phyloP scores from a whole-genome alignment of 768 basidiomycete species.

The Lentinula sp. region DNA sequence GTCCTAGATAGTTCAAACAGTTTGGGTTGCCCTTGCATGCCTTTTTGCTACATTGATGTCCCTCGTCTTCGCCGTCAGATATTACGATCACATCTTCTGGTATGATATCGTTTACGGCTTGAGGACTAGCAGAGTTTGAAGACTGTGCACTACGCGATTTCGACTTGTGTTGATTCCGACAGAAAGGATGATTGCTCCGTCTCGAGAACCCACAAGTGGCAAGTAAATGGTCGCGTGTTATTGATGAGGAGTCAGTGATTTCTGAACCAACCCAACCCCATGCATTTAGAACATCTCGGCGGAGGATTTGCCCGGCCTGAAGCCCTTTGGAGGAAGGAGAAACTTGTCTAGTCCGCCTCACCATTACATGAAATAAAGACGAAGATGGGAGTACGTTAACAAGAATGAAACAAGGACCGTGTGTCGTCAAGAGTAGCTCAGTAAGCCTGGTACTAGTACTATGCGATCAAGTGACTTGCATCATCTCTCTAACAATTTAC shows the following conservation, averaged over 20 bases:
- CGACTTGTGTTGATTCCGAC: conserved; percentile 48
- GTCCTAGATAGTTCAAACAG: conserved; percentile 86
- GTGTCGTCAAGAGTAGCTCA: conserved; percentile 12
- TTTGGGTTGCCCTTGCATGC: conserved; percentile 72
- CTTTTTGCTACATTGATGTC: conserved; percentile 49
- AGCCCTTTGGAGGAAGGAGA: conserved; percentile 45
- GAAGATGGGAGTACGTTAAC: conserved; percentile 8
- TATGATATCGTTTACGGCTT: conserved; percentile 36
- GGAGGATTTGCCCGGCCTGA: conserved; percentile 56
- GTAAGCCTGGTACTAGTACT: background rate
- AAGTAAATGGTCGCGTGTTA: conserved; percentile 60
- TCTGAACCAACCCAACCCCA: conserved; percentile 83
- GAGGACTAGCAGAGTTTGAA: conserved; percentile 8
- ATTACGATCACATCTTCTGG: conserved; percentile 60
- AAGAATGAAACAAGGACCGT: conserved; percentile 8
- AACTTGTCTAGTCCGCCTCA: conserved; percentile 54
- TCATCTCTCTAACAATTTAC: conserved; percentile 1
- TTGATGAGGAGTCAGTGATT: conserved; percentile 47
- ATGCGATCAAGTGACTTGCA: background rate
- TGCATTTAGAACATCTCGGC: conserved; percentile 46
- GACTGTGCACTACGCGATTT: conserved; percentile 14
- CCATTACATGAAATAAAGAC: conserved; percentile 30
- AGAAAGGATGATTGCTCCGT: conserved; percentile 45
- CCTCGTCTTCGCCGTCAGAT: conserved; percentile 68
- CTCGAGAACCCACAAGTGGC: conserved; percentile 62